Evolutionary conservation across 129 eudicot genomes (phyloP), one percentile per base, ranked within the genome.

Genomic region (Lonicera japonica): DNA sequence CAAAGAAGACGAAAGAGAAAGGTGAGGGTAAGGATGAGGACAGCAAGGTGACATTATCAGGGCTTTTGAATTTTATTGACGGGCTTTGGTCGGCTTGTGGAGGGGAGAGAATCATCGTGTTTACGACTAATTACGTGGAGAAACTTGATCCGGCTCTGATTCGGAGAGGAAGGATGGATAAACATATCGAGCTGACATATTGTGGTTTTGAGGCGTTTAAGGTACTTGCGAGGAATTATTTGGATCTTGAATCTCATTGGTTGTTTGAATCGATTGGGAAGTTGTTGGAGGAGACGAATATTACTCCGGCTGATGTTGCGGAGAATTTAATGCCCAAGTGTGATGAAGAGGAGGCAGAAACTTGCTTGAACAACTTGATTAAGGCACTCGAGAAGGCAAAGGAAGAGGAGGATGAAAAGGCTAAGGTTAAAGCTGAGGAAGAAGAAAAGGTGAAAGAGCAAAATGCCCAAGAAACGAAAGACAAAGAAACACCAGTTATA

Each of bases 71-170:
- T 50, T 50, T 50, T 17, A 50, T 50, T 9, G 55, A 50, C 55
- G 55, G 55, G 20, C 55, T 50, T 5, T 50, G 55, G 55, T 50
- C 55, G 8, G 55, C 55, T 1, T 50, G 55, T 50, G 55, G 55
- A 50, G 55, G 55, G 1, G 55, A 50, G 55, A 16, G 55, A 17
- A 50, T 50, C 55, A 50, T 50, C 55, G 55, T 50, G 55, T 50
- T 50, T n/a, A 50, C 55, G 20, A 50, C 55, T 4, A 50, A 50
- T 50, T 50, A 50, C 21, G 20, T 50, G 55, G 55, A 50, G 55
- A 50, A 50, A 50, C 55, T 50, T 20, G 55, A 50, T 20, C 55
- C 55, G 15, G 55, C 55, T 5, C 55, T 50, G 18, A 50, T 50
- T 50, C 19, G 55, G 21, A 50, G 55, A 17, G 55, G 55, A n/a